Percentiles rank a stretch among this genome's conserved stretches.
phyloP scores from a whole-genome alignment of 2,329 filamentous ascomycete species.

The Juglanconis sp. region DNA sequence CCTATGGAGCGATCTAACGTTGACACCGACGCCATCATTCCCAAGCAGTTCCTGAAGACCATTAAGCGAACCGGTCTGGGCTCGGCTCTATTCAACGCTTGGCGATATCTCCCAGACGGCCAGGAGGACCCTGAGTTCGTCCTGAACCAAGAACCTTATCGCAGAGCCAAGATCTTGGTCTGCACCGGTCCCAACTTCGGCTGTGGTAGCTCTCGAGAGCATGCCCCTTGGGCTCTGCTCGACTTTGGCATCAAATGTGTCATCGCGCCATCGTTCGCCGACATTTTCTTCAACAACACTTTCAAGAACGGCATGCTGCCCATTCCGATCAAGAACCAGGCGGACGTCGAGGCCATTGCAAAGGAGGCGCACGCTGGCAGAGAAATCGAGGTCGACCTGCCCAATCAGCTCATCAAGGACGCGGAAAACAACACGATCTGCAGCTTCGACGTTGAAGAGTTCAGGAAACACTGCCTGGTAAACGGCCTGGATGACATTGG shows the following conservation, averaged over 20 bases:
- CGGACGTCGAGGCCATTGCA: slow-evolving; percentile 66
- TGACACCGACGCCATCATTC: slow-evolving; percentile 99
- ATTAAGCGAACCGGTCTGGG: slow-evolving; percentile 97
- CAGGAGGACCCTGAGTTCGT: slow-evolving; percentile 77
- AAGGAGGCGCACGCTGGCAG: slow-evolving; percentile 73
- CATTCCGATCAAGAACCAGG: slow-evolving; percentile 67
- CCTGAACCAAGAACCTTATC: slow-evolving; percentile 87
- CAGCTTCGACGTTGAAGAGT: slow-evolving; percentile 84
- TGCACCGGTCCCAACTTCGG: slow-evolving; percentile 93
- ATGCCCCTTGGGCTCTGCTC: slow-evolving; percentile 93
- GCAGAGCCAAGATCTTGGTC: slow-evolving; percentile 81
- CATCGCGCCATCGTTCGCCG: slow-evolving; percentile 80
- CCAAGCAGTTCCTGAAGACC: slow-evolving; percentile 98
- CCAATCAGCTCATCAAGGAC: slow-evolving; percentile 78
- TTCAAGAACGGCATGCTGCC: slow-evolving; percentile 99
- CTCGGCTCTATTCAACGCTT: slow-evolving; percentile 78
- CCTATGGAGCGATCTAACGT: slow-evolving; percentile 86
- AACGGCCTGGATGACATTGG: slow-evolving; percentile 96
- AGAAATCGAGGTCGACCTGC: slow-evolving; percentile 87
- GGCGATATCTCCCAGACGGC: slow-evolving; percentile 73
- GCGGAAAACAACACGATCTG: slow-evolving; percentile 70
- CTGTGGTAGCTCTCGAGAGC: slow-evolving; percentile 87
- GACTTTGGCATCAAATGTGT: slow-evolving; percentile 95
- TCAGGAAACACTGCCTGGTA: slow-evolving; percentile 88
- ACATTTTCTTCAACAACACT: slow-evolving; percentile 99